These are phyloP conservation scores for Cydonia oblonga DNA, from an alignment of 331 rosid species.

Conservation along the genomic window DNA sequence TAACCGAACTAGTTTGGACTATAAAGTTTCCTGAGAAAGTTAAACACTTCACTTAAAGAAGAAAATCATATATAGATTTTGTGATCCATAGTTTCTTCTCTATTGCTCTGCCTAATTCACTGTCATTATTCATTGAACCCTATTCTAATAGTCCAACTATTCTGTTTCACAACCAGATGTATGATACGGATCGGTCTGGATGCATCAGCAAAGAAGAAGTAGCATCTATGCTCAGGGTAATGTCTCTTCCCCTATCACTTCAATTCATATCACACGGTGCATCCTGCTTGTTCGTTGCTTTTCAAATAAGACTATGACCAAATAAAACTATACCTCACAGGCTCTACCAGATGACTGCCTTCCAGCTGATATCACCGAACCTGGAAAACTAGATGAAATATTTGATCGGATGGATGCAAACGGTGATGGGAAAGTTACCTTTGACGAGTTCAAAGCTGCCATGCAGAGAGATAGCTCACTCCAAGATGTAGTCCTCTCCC, in stretches of 20 bases:
- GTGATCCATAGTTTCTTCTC: not conserved
- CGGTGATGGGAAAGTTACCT: slow-evolving; percentile 79
- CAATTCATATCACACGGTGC: not conserved
- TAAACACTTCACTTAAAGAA: not conserved
- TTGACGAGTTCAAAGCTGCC: slow-evolving; percentile 90
- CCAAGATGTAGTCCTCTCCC: slow-evolving; percentile 69
- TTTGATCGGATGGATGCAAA: slow-evolving; percentile 89
- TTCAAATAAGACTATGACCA: slow-evolving; percentile 1
- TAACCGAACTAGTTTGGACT: not conserved
- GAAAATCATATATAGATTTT: no score
- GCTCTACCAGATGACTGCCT: slow-evolving; percentile 78
- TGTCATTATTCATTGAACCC: not conserved
- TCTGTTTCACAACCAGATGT: slow-evolving; percentile 45
- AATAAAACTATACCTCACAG: slow-evolving; percentile 4
- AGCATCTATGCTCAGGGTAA: slow-evolving; percentile 87
- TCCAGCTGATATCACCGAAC: slow-evolving; percentile 72
- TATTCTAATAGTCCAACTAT: not conserved
- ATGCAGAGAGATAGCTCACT: slow-evolving; percentile 89
- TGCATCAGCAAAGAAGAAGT: slow-evolving; percentile 89
- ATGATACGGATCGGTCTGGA: slow-evolving; percentile 78
- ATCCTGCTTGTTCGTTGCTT: not conserved
- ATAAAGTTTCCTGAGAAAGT: not conserved
- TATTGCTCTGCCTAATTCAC: not conserved
- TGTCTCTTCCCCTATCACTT: not conserved
- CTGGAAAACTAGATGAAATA: slow-evolving; percentile 85